Conservation (phyloP, 139 green algal species). For the Spirogloea muscicola region DNA sequence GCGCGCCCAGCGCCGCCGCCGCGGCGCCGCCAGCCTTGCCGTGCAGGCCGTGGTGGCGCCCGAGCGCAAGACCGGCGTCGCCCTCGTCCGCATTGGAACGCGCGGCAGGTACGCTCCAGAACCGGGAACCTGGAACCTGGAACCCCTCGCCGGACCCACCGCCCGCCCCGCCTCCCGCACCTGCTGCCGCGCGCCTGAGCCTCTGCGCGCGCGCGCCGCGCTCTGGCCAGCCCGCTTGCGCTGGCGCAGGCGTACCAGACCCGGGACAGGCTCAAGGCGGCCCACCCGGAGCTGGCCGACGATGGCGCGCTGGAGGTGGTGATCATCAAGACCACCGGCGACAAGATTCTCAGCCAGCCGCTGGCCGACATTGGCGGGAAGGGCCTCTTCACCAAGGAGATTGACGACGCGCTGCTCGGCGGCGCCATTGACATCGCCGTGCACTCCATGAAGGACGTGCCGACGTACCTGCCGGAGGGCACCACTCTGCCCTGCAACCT, state of each 20-base stretch:
- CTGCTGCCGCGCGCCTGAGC: no score
- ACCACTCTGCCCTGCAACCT: conserved; percentile 97
- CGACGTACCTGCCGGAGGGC: conserved; percentile 93
- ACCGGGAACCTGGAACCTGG: no score
- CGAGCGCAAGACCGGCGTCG: conserved; percentile 1
- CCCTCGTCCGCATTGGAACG: conserved; percentile 18
- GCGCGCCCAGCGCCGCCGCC: no score
- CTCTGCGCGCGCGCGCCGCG: no score
- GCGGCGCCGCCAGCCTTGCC: no score
- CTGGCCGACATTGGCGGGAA: conserved; percentile 99
- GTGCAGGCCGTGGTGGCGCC: neutral
- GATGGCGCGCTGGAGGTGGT: conserved; percentile 95
- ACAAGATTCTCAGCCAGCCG: conserved; percentile 96
- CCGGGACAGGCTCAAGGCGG: conserved; percentile 83
- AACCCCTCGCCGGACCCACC: no score
- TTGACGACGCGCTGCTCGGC: conserved; percentile 94
- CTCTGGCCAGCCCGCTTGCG: conserved; percentile 83
- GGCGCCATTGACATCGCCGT: conserved; percentile 96
- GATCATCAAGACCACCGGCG: conserved; percentile 99
- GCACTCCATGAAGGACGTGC: conserved; percentile 99
- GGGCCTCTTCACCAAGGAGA: conserved; percentile 99
- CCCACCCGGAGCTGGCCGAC: conserved; percentile 81
- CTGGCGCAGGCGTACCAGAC: conserved; percentile 98
- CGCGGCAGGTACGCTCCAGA: conserved; percentile 4
- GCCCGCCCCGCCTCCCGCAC: no score